Evolutionary conservation across 352 stramenopile species (phyloP).

Genomic region (Globisporangium alternatum): DNA sequence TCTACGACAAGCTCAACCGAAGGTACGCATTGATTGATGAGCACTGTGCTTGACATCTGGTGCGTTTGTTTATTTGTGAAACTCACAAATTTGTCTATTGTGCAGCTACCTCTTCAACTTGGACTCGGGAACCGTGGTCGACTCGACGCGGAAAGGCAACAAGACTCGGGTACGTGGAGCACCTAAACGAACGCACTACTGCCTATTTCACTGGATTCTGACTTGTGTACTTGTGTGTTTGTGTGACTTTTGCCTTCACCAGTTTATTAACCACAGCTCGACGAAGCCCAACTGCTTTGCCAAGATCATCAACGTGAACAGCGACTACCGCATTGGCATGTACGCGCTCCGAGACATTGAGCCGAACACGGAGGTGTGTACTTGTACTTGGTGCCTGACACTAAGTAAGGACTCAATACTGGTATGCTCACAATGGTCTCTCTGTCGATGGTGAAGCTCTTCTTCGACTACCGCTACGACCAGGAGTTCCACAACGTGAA

Average conservation of each 20-base stretch:
- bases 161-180: slow-evolving; percentile 80
- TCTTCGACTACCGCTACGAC: slow-evolving; percentile 84
- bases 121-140: slow-evolving; percentile 89
- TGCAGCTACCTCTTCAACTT: slow-evolving; percentile 93
- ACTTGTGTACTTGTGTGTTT: not conserved
- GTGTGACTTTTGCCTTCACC: not conserved
- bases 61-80: not conserved
- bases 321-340: slow-evolving; percentile 91
- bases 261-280: slow-evolving; percentile 89
- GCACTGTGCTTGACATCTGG: not conserved
- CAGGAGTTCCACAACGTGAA: slow-evolving; percentile 63
- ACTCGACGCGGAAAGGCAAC: slow-evolving; percentile 94
- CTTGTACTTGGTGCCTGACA: not conserved
- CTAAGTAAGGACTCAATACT: not conserved
- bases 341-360: slow-evolving; percentile 90
- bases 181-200: not conserved
- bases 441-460: slow-evolving; percentile 42
- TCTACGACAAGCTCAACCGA: slow-evolving; percentile 88
- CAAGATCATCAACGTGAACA: slow-evolving; percentile 91
- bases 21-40: slow-evolving; percentile 26
- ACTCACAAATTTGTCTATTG: not conserved
- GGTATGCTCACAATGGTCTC: not conserved
- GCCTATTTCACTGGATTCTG: not conserved
- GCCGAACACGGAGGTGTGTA: slow-evolving; percentile 73
- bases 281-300: slow-evolving; percentile 84